phyloP scores from a whole-genome alignment of 805 yeast species.

The Kurtzmaniella fragi region DNA sequence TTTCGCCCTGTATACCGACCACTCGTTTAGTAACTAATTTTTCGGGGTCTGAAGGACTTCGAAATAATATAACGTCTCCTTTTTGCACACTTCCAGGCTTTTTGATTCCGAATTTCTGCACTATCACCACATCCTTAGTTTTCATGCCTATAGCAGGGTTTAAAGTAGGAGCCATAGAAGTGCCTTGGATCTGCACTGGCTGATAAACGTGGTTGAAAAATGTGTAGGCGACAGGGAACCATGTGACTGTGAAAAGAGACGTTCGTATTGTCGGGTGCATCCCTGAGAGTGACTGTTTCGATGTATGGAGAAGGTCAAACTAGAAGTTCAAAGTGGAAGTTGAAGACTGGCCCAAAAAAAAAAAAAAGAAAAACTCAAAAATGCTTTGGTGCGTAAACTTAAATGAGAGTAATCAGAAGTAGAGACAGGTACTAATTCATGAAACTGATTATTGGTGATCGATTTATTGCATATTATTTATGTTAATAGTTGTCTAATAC shows the following conservation, averaged over 20 bases:
- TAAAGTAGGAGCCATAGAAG: constrained; percentile 85
- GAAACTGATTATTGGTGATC: too few relatives aligned
- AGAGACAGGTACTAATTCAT: too few relatives aligned
- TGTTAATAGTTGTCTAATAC: too few relatives aligned
- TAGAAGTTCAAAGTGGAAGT: too few relatives aligned
- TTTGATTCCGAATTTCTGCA: constrained; percentile 60
- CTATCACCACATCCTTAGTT: constrained; percentile 55
- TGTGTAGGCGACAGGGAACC: constrained; percentile 78
- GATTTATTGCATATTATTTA: too few relatives aligned
- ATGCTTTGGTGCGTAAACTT: too few relatives aligned
- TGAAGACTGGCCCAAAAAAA: too few relatives aligned
- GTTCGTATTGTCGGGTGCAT: constrained; percentile 10
- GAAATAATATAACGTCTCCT: constrained; percentile 72
- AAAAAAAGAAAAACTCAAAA: too few relatives aligned
- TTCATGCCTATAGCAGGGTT: constrained; percentile 56
- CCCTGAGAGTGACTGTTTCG: too few relatives aligned
- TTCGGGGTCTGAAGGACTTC: constrained; percentile 79
- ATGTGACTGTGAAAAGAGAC: constrained; percentile 33
- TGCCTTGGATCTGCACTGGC: constrained; percentile 71
- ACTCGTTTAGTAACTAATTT: constrained; percentile 75
- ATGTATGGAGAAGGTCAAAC: too few relatives aligned
- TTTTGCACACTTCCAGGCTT: constrained; percentile 41
- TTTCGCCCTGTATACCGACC: constrained; percentile 70
- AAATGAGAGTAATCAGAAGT: too few relatives aligned
- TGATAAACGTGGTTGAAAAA: constrained; percentile 67